A percentile compares a stretch with the other conserved stretches of the same genome.
phyloP scores from a whole-genome alignment of 1,284 basidiomycete species.

The Vanrija sp. region DNA sequence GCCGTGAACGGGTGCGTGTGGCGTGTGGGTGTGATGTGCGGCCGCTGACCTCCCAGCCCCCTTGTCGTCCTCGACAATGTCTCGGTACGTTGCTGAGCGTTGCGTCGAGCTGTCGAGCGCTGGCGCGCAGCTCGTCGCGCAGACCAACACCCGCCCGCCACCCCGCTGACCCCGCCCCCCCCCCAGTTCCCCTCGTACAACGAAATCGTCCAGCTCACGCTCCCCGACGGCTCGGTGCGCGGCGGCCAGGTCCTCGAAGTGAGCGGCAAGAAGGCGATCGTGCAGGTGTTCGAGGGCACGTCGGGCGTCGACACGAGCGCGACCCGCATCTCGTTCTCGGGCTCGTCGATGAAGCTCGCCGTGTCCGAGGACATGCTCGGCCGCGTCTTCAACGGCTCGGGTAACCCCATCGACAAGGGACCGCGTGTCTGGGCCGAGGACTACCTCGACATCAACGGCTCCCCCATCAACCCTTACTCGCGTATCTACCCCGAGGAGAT shows the following conservation, averaged over 20 bases:
- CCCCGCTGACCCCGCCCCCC: no score
- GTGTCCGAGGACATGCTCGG: conserved; percentile 99
- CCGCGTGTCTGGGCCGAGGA: conserved; percentile 99
- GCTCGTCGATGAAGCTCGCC: conserved; percentile 96
- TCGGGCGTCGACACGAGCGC: conserved; percentile 89
- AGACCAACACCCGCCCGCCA: no score
- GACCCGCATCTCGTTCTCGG: conserved; percentile 97
- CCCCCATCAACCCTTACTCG: conserved; percentile 98
- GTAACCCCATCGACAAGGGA: conserved; percentile 96
- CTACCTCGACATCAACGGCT: conserved; percentile 98
- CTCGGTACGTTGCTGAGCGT: conserved; percentile 60
- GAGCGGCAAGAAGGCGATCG: conserved; percentile 97
- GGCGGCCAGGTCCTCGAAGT: conserved; percentile 98
- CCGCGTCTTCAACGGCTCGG: conserved; percentile 98
- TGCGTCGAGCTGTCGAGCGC: background rate
- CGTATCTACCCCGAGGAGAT: conserved; percentile 99
- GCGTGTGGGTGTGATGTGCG: background rate
- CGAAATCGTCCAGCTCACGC: conserved; percentile 93
- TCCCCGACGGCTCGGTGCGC: conserved; percentile 91
- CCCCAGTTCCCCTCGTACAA: conserved; percentile 96
- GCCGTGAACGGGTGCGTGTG: conserved; percentile 84
- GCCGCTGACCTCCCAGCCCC: conserved; percentile 56
- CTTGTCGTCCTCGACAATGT: conserved; percentile 98
- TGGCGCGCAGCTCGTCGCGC: no score
- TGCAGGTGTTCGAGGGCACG: conserved; percentile 99